phyloP scores from a whole-genome alignment of 768 basidiomycete species.

The Leccinum subtestaceum region DNA sequence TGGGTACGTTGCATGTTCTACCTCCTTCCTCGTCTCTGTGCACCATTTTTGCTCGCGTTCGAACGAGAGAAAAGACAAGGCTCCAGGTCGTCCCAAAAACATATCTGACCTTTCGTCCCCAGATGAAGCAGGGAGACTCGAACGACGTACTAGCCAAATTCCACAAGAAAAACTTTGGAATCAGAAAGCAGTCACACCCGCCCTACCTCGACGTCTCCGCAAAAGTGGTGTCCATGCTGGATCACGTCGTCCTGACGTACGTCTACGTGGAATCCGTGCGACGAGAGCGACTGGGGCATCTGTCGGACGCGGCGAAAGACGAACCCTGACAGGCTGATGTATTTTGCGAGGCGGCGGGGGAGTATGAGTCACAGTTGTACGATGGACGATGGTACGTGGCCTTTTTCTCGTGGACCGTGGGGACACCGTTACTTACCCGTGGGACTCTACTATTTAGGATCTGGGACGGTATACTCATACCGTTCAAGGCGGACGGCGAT shows the following conservation, averaged over 20 bases:
- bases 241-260: conserved; percentile 28
- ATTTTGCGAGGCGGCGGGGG: neutral
- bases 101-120: neutral
- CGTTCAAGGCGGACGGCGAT: neutral
- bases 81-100: neutral
- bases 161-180: conserved; percentile 25
- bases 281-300: conserved; percentile 20
- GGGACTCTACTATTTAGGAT: neutral
- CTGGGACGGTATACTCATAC: neutral
- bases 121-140: conserved; percentile 24
- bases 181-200: conserved; percentile 21
- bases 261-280: conserved; percentile 28
- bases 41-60: neutral
- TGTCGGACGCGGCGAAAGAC: neutral
- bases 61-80: neutral
- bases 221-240: conserved; percentile 21
- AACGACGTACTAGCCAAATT: conserved; percentile 16
- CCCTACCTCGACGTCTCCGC: conserved; percentile 28
- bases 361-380: neutral
- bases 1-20: conserved; percentile 19
- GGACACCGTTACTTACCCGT: neutral
- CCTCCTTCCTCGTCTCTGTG: neutral
- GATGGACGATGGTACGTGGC: neutral
- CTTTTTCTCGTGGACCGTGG: neutral
- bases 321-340: neutral